A percentile compares a stretch with the other conserved stretches of the same genome.
phyloP scores from a whole-genome alignment of 805 yeast genomes.

The Metschnikowia drakensbergensis region DNA sequence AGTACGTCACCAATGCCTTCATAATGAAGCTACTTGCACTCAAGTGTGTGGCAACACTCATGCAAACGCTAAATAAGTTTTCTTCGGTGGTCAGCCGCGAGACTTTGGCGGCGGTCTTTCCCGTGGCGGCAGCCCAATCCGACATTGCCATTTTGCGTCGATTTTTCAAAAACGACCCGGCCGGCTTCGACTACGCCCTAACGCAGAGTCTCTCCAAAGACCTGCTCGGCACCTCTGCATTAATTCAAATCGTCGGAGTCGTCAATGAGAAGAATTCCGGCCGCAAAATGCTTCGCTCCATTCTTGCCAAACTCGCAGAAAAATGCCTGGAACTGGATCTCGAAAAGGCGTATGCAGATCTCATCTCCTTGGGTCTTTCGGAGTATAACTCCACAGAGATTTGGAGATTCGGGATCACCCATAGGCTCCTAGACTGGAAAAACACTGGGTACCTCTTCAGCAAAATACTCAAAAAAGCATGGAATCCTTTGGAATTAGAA shows the following conservation, averaged over 20 bases:
- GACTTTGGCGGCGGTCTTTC: background rate
- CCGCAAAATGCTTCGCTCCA: background rate
- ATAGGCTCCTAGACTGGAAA: constrained; percentile 9
- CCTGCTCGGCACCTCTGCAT: background rate
- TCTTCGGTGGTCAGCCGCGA: background rate
- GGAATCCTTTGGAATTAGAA: constrained; percentile 10
- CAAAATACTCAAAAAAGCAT: constrained; percentile 12
- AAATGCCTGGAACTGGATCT: background rate
- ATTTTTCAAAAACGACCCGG: background rate
- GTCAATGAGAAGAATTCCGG: background rate
- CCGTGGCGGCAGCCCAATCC: background rate
- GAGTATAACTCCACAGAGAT: constrained; percentile 14
- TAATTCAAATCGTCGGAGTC: background rate
- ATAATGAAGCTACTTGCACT: background rate
- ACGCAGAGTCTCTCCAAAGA: background rate
- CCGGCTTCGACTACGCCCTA: background rate
- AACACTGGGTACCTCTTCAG: constrained; percentile 12
- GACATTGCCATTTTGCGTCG: background rate
- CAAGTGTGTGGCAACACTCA: background rate
- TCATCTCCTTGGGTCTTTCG: constrained; percentile 5
- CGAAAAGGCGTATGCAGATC: background rate
- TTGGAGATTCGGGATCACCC: constrained; percentile 14
- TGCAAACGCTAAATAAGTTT: background rate
- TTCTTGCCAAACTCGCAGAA: background rate
- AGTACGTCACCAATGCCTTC: background rate